Base-by-base conservation (phyloP, 73 alveolate genomes). In the Diophrys appendiculata region DNA sequence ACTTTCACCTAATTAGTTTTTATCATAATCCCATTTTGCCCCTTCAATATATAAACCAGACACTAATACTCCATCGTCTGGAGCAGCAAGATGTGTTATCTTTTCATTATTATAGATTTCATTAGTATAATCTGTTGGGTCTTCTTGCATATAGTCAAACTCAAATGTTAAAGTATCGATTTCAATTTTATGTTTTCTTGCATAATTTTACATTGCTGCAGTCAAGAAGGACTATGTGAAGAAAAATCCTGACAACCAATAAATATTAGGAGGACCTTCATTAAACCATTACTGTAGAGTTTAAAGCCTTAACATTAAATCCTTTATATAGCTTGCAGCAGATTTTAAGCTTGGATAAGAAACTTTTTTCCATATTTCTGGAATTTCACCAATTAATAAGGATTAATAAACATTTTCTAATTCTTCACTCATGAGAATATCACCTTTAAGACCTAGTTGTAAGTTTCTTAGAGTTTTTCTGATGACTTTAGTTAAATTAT, bases 51-150 rank as follows among this genome's bases (percentile, higher is more conserved):
- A 96, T 92, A 95, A 70, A 29, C 99, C 99, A 86, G 89, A 86
- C 34, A 96, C 96, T 83, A 83, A 82, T 33, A 95, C 98, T 33
- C 99, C 99, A 95, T 96, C 98, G 64, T 95, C 99, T 11, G 99
- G 99, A 64, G 93, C 92, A 14, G 82, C 76, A 73, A 89, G 92
- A 65, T 87, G 78, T 18, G 75, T 53, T 60, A 90, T 86, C 54
- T 88, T 88, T 30, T 77, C 81, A 82, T 76, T 89, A 68, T 84
- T 92, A 83, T 75, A 83, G 52, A 78, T 65, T 29, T 71, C 88
- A 23, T 70, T 83, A 29, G 94, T 88, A 69, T 96, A 95, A 76
- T 85, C 88, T 80, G 90, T 90, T 2, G 96, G 82, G 31, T 75
- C 90, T 69, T 84, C 90, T 80, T 85, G 81, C 76, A 65, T 82